These are phyloP conservation scores for Tolypocladium tundrense DNA, from an alignment of 2,329 filamentous ascomycete genomes.

Conservation along the genomic window DNA sequence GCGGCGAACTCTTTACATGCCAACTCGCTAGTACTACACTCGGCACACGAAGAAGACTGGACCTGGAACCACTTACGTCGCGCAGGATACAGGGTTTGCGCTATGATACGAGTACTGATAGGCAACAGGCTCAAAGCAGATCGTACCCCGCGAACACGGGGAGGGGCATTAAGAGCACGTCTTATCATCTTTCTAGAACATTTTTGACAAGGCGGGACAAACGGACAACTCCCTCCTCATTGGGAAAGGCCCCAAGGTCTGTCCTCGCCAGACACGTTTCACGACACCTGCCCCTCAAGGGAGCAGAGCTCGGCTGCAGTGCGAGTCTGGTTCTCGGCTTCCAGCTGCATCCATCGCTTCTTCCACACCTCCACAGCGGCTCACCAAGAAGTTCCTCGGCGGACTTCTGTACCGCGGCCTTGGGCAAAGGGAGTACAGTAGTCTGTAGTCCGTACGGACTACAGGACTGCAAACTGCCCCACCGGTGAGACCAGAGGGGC, in stretches of 20 bases:
- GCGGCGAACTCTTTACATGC: neutral
- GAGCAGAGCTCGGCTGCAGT: neutral
- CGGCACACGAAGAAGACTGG: neutral
- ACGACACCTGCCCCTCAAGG: neutral
- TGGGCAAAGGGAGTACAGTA: neutral
- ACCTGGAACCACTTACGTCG: neutral
- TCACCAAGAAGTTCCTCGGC: neutral
- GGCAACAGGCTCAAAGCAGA: neutral
- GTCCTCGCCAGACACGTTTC: neutral
- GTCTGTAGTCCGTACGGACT: too few relatives aligned
- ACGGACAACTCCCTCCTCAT: neutral
- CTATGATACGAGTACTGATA: neutral
- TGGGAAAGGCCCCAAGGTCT: neutral
- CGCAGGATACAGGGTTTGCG: neutral
- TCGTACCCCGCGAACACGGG: neutral
- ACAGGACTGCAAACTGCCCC: neutral
- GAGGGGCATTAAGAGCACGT: neutral
- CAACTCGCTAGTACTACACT: neutral
- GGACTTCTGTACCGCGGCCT: neutral
- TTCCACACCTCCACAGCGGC: neutral
- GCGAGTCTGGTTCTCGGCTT: neutral
- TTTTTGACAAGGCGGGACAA: too few relatives aligned
- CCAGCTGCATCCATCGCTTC: neutral
- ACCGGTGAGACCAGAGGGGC: neutral
- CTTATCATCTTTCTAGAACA: neutral